phyloP scores from a whole-genome alignment of 2,329 filamentous ascomycete genomes.

The Colletotrichum sp. region DNA sequence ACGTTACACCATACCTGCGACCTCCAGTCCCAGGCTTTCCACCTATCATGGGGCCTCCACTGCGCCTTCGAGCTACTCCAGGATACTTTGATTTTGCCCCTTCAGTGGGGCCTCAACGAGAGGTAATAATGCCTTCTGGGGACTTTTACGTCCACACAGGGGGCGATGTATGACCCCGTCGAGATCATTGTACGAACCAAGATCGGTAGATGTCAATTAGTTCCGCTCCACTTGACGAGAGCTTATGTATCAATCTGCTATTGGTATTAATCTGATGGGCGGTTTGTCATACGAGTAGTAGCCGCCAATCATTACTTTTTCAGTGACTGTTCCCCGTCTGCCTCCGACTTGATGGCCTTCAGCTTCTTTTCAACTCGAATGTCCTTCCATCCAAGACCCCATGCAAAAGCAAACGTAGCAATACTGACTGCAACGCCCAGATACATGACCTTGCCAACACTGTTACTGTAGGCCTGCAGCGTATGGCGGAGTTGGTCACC shows the following conservation, averaged over 20 bases:
- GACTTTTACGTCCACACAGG: neutral
- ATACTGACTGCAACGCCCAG: constrained; percentile 32
- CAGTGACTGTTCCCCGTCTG: neutral
- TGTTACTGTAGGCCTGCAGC: constrained; percentile 41
- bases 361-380: constrained; percentile 37
- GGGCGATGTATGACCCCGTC: neutral
- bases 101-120: accelerated
- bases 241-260: neutral
- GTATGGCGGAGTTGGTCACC: constrained; percentile 34
- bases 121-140: accelerated
- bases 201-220: neutral
- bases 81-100: neutral
- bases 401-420: constrained; percentile 35
- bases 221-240: neutral
- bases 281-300: neutral
- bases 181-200: neutral
- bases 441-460: constrained; percentile 32
- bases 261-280: neutral
- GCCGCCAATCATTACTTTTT: accelerated
- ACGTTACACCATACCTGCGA: neutral
- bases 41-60: neutral
- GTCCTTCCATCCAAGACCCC: constrained; percentile 50
- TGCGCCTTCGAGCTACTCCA: neutral
- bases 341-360: neutral
- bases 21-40: neutral